These are phyloP conservation scores for Kalanchoe fedtschenkoi DNA, from an alignment of 164 flowering plant genomes.

Conservation along the genomic window DNA sequence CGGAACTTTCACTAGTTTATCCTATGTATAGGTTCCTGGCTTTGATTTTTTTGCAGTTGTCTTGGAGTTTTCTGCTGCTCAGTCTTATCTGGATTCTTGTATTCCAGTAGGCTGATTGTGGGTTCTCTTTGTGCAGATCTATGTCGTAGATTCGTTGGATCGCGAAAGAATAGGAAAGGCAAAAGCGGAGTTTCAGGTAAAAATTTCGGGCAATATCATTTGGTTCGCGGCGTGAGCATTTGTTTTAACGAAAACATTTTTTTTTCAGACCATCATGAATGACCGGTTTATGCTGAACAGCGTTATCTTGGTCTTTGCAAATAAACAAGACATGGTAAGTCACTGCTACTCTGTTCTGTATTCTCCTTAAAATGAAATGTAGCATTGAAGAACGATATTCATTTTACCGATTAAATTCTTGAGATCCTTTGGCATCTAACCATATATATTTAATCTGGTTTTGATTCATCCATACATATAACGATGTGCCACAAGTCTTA, in stretches of 20 bases:
- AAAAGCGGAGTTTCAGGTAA: slow-evolving; percentile 87
- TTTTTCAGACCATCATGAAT: slow-evolving; percentile 72
- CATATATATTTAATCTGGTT: too few relatives aligned
- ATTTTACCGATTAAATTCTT: too few relatives aligned
- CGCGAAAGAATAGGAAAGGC: slow-evolving; percentile 93
- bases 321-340: slow-evolving; percentile 97
- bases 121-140: slow-evolving; percentile 47
- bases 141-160: slow-evolving; percentile 98
- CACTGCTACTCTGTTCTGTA: background rate
- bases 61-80: background rate
- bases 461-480: too few relatives aligned
- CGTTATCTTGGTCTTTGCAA: slow-evolving; percentile 92
- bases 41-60: background rate
- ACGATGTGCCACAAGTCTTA: too few relatives aligned
- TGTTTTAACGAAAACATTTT: background rate
- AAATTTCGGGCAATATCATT: background rate
- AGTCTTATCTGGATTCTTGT: background rate
- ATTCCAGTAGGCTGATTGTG: background rate
- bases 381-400: background rate
- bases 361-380: background rate
- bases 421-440: too few relatives aligned
- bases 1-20: background rate
- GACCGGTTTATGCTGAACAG: slow-evolving; percentile 97
- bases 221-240: background rate
- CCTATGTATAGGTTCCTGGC: background rate